phyloP scores from a whole-genome alignment of 2,329 filamentous ascomycete genomes.

The Verticillium alfalfae region DNA sequence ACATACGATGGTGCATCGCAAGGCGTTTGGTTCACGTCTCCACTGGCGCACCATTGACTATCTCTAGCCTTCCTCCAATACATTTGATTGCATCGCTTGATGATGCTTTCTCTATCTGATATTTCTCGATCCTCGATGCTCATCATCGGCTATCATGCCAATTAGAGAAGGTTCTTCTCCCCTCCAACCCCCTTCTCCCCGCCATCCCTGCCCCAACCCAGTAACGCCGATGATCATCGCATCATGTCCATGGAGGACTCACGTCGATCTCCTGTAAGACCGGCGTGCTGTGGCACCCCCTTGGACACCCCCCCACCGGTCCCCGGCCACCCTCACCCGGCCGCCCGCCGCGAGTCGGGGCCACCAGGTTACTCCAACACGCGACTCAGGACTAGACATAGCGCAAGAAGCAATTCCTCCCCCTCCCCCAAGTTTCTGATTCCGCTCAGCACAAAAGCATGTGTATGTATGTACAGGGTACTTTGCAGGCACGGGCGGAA shows the following conservation, averaged over 20 bases:
- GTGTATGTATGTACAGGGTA: too few species aligned
- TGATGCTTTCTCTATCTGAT: neutral
- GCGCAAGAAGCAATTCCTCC: too few species aligned
- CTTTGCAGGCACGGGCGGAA: too few species aligned
- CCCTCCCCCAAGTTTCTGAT: too few species aligned
- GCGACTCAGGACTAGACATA: neutral
- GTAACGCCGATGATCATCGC: neutral
- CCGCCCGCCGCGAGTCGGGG: neutral
- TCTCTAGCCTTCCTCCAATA: neutral
- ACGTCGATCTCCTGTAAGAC: neutral
- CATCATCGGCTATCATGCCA: neutral
- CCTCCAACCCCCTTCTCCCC: neutral
- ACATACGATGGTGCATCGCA: neutral
- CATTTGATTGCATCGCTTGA: neutral
- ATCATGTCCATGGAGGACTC: neutral
- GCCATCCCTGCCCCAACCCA: neutral
- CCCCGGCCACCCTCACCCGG: neutral
- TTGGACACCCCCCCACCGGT: neutral
- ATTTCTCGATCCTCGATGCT: neutral
- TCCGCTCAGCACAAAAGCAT: too few species aligned
- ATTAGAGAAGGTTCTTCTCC: neutral
- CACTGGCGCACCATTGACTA: neutral
- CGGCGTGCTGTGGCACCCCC: neutral
- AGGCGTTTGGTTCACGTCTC: neutral
- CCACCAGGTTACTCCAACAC: neutral